Conservation (phyloP, 306 rosid species). For the Cucumis cinereus region DNA sequence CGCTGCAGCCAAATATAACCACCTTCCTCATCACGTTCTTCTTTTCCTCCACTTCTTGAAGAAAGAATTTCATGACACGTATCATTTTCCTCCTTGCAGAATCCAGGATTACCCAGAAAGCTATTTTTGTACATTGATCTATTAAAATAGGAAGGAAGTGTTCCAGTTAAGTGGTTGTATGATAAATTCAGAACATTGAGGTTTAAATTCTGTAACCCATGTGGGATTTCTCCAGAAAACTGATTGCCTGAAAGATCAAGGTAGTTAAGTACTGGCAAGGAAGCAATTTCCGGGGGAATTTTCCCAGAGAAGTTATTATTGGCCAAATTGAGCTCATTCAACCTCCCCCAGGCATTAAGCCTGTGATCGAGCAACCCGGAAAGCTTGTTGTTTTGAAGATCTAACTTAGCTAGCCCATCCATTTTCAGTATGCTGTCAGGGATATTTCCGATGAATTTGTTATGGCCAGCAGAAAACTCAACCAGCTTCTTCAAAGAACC, state of each 20-base stretch:
- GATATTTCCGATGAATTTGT: slow-evolving; percentile 39
- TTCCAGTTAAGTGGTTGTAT: slow-evolving; percentile 47
- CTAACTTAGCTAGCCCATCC: slow-evolving; percentile 43
- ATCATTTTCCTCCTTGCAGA: slow-evolving; percentile 51
- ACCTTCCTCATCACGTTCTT: slow-evolving; percentile 16
- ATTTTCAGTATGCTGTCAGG: slow-evolving; percentile 50
- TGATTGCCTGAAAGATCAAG: slow-evolving; percentile 71
- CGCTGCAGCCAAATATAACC: slow-evolving; percentile 54
- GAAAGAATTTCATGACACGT: slow-evolving; percentile 27
- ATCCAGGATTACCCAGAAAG: slow-evolving; percentile 73
- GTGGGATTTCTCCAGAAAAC: slow-evolving; percentile 53
- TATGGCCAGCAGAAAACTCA: slow-evolving; percentile 40
- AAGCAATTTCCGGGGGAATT: slow-evolving; percentile 56
- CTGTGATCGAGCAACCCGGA: slow-evolving; percentile 50
- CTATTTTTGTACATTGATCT: slow-evolving; percentile 43
- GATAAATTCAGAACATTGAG: slow-evolving; percentile 73
- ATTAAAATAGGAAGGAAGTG: slow-evolving; percentile 53
- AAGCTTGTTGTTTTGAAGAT: slow-evolving; percentile 53
- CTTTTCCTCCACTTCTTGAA: slow-evolving; percentile 8
- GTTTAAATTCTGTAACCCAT: slow-evolving; percentile 56
- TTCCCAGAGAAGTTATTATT: slow-evolving; percentile 46
- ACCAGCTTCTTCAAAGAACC: slow-evolving; percentile 48
- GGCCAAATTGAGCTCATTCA: slow-evolving; percentile 70
- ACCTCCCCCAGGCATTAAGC: slow-evolving; percentile 37
- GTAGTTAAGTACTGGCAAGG: slow-evolving; percentile 47